Conservation (phyloP, 2,329 filamentous ascomycete species). For the Zalaria sp. region DNA sequence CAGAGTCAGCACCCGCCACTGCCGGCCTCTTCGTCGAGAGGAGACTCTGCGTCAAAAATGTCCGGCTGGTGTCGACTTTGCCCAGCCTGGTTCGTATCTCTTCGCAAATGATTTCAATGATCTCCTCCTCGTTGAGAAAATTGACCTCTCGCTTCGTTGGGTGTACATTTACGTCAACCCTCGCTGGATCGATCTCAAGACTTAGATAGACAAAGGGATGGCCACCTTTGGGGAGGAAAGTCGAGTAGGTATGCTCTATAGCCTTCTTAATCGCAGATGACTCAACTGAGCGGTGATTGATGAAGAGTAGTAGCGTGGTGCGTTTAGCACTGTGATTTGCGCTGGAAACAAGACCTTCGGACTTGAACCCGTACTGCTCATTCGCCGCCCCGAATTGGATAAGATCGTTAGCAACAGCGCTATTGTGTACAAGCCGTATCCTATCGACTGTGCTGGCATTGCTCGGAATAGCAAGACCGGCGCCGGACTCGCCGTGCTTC, state of each 20-base stretch:
- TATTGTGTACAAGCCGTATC: slow-evolving; percentile 82
- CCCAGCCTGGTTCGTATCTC: slow-evolving; percentile 66
- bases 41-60: slow-evolving; percentile 85
- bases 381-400: slow-evolving; percentile 62
- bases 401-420: slow-evolving; percentile 72
- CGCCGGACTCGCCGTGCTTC: slow-evolving; percentile 79
- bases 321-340: slow-evolving; percentile 92
- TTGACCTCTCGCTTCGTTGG: slow-evolving; percentile 95
- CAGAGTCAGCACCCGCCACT: slow-evolving; percentile 19
- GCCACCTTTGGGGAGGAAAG: slow-evolving; percentile 81
- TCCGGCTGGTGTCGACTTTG: slow-evolving; percentile 82
- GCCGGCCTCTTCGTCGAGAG: slow-evolving; percentile 45
- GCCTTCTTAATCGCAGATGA: slow-evolving; percentile 79
- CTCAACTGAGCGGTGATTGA: slow-evolving; percentile 90
- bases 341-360: slow-evolving; percentile 70
- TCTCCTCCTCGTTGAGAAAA: slow-evolving; percentile 94
- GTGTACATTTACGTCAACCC: slow-evolving; percentile 95
- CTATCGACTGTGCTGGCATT: slow-evolving; percentile 62
- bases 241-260: slow-evolving; percentile 75
- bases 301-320: slow-evolving; percentile 78
- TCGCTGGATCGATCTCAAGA: slow-evolving; percentile 78
- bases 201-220: slow-evolving; percentile 91
- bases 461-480: slow-evolving; percentile 65
- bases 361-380: slow-evolving; percentile 69
- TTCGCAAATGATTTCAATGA: slow-evolving; percentile 72